Conservation (phyloP, 2,329 filamentous ascomycete species). For the Fusarium temperatum region DNA sequence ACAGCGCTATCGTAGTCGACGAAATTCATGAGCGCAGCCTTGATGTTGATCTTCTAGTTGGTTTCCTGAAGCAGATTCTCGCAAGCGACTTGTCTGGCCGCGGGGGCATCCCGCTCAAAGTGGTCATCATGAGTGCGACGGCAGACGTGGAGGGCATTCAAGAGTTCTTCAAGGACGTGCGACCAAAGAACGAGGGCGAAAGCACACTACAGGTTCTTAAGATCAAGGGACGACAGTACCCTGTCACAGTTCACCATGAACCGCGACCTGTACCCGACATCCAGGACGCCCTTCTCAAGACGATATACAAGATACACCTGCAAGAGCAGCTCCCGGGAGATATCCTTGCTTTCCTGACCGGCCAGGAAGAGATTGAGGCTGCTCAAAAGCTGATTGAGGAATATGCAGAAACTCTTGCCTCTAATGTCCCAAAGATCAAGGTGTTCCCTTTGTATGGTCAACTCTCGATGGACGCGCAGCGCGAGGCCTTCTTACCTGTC, state of each 20-base stretch:
- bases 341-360: slow-evolving; percentile 89
- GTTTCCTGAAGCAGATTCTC: slow-evolving; percentile 85
- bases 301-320: slow-evolving; percentile 85
- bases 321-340: slow-evolving; percentile 94
- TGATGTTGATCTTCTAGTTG: slow-evolving; percentile 90
- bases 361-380: slow-evolving; percentile 90
- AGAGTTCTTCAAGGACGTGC: slow-evolving; percentile 71
- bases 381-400: slow-evolving; percentile 84
- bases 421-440: slow-evolving; percentile 75
- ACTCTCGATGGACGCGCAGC: slow-evolving; percentile 85
- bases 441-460: slow-evolving; percentile 90
- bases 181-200: slow-evolving; percentile 20
- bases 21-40: slow-evolving; percentile 97
- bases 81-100: slow-evolving; percentile 69
- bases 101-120: slow-evolving; percentile 80
- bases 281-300: slow-evolving; percentile 81
- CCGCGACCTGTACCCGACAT: slow-evolving; percentile 80
- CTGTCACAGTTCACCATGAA: slow-evolving; percentile 81
- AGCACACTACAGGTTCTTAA: slow-evolving; percentile 58
- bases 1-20: slow-evolving; percentile 91
- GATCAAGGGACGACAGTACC: slow-evolving; percentile 88
- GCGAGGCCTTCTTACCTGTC: slow-evolving; percentile 82
- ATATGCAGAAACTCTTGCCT: slow-evolving; percentile 75
- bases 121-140: slow-evolving; percentile 97
- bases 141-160: slow-evolving; percentile 84